Percentiles rank a stretch among this genome's conserved stretches.
These are phyloP conservation scores for Anastatica hierochuntica DNA, from an alignment of 345 rosid species.

Conservation along the genomic window DNA sequence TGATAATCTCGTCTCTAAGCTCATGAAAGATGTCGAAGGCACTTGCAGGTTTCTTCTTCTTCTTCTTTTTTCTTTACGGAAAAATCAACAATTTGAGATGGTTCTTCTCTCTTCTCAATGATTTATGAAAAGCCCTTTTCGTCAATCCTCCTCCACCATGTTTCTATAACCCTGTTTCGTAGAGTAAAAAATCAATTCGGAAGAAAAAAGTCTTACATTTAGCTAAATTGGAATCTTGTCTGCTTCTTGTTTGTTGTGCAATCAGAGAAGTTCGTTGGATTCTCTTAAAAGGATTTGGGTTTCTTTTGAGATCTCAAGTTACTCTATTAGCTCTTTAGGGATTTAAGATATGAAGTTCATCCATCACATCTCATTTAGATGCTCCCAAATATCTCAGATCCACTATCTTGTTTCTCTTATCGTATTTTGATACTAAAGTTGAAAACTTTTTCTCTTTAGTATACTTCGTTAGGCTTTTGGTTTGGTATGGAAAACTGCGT, in stretches of 20 bases:
- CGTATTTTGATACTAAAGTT: too few relatives aligned
- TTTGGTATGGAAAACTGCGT: too few relatives aligned
- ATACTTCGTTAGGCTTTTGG: too few relatives aligned
- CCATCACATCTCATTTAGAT: background rate
- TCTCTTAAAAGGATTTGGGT: background rate
- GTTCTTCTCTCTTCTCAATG: background rate
- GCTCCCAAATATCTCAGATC: too few relatives aligned
- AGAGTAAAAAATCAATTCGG: background rate
- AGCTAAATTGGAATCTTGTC: background rate
- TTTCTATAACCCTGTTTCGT: constrained; percentile 2
- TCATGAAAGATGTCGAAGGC: constrained; percentile 94
- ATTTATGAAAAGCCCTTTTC: constrained; percentile 8
- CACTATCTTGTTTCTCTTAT: too few relatives aligned
- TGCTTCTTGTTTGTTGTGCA: constrained; percentile 1
- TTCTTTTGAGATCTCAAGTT: background rate
- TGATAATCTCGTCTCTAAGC: constrained; percentile 68
- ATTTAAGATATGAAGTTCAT: background rate
- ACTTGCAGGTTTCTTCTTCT: constrained; percentile 59
- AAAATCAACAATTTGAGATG: background rate
- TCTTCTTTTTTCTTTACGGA: background rate
- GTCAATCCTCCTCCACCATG: background rate
- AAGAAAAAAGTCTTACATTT: background rate
- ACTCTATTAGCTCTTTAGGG: too few relatives aligned
- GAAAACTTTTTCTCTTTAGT: too few relatives aligned
- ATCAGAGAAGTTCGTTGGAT: background rate